These are phyloP conservation scores for Macrocybe sp. DNA, from an alignment of 1,284 basidiomycete species.

Conservation along the genomic window DNA sequence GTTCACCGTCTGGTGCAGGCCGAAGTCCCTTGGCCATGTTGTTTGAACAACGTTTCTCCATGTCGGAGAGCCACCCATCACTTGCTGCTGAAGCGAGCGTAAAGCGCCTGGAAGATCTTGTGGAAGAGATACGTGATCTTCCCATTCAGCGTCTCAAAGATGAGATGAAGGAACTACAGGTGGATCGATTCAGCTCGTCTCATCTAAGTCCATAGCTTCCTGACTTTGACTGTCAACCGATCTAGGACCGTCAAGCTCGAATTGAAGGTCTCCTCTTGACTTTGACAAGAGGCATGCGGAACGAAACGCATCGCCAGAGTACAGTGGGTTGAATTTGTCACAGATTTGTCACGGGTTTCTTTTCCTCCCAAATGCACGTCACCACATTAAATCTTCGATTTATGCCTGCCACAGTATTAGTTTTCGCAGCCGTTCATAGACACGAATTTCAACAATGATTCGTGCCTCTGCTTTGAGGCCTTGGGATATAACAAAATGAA, in stretches of 20 bases:
- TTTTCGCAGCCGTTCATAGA: too few species aligned
- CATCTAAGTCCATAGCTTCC: not conserved
- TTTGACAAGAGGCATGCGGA: constrained; percentile 45
- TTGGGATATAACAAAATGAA: too few species aligned
- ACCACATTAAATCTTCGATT: too few species aligned
- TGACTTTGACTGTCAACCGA: constrained; percentile 5
- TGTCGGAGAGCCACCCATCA: constrained; percentile 17
- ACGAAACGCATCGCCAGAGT: constrained; percentile 21
- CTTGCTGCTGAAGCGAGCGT: constrained; percentile 34
- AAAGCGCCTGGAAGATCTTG: constrained; percentile 50
- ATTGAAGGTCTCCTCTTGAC: constrained; percentile 66
- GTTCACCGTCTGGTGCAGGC: constrained; percentile 4
- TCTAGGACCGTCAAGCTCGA: constrained; percentile 69
- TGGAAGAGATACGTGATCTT: constrained; percentile 57
- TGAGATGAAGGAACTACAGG: constrained; percentile 79
- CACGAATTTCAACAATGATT: too few species aligned
- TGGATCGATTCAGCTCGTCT: constrained; percentile 18
- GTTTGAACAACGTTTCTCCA: constrained; percentile 31
- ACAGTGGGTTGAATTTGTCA: too few species aligned
- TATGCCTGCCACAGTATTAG: too few species aligned
- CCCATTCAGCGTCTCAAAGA: constrained; percentile 64
- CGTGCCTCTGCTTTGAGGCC: too few species aligned
- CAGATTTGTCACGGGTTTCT: too few species aligned
- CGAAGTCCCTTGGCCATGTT: constrained; percentile 51
- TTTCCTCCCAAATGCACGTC: too few species aligned